Conservation (phyloP, 208 protist genomes). For the Blastocrithidia nonstop region DNA sequence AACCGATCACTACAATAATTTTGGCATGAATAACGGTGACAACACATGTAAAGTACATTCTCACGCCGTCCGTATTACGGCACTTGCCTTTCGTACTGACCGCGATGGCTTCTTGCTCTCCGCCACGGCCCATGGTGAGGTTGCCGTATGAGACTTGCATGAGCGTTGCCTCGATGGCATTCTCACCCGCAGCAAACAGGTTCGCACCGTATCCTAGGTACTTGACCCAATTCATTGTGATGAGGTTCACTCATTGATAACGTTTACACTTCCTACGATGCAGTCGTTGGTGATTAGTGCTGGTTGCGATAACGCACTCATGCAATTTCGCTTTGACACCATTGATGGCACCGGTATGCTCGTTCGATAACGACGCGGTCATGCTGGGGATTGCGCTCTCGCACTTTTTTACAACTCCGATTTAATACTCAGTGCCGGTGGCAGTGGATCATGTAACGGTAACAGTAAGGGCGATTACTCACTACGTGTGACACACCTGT, state of each 20-base stretch:
- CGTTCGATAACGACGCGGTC: slow-evolving; percentile 74
- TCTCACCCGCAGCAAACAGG: slow-evolving; percentile 64
- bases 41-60: too few species aligned
- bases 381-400: slow-evolving; percentile 61
- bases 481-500: slow-evolving; percentile 78
- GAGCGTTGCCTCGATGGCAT: slow-evolving; percentile 68
- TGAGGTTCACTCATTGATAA: slow-evolving; percentile 56
- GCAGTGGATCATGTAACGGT: too few species aligned
- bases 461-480: slow-evolving; percentile 53
- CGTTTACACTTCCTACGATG: slow-evolving; percentile 19
- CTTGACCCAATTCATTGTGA: slow-evolving; percentile 59
- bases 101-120: slow-evolving; percentile 49
- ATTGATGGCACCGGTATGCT: slow-evolving; percentile 64
- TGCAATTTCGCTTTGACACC: slow-evolving; percentile 85
- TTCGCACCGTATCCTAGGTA: slow-evolving; percentile 37
- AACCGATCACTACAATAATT: too few species aligned
- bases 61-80: too few species aligned
- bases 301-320: slow-evolving; percentile 75
- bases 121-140: slow-evolving; percentile 62
- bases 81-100: slow-evolving; percentile 71
- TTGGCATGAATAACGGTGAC: too few species aligned
- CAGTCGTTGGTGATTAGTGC: slow-evolving; percentile 52
- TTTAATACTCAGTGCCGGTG: slow-evolving; percentile 63
- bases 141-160: slow-evolving; percentile 75
- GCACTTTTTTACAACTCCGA: slow-evolving; percentile 77